Base-by-base conservation (phyloP, 164 flowering plant genomes). In the Pachysandra terminalis region DNA sequence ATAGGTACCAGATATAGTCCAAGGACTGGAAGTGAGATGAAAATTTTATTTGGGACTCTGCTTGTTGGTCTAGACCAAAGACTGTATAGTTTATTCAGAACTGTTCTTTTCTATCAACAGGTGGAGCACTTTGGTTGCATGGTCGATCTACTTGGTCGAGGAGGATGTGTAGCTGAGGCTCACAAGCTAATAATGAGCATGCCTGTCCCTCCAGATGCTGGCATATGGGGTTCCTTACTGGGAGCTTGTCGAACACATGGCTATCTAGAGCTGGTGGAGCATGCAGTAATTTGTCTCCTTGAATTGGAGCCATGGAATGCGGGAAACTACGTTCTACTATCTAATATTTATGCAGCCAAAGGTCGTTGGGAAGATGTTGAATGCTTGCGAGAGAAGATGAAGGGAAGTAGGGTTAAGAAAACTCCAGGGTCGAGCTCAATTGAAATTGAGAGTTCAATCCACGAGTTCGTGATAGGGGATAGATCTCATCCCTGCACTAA, bases 71-170 rank as follows among this genome's bases (percentile, higher is more conserved):
- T n/a, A n/a, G n/a, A n/a, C n/a, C n/a, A n/a, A n/a, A n/a, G n/a
- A n/a, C 24, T 53, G 59, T 25, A 52, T 28, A 15, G n/a, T 64
- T 26, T 21, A 24, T 26, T 52, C 9, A 1, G 19, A 51, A 22
- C 26, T 51, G 16, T 52, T 64, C 19, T 28, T 26, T 64, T 26
- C 23, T 22, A 12, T 59, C 6, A 9, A 71, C 65, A 71, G 74
- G 67, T 73, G 40, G 78, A 75, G 65, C 78, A 80, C 59, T 80
- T 77, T 63, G 81, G 79, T 0, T 79, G 81, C 64, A 69, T 79
- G 79, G 76, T 79, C 15, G 77, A 75, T 73, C 73, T 77, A 28
- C 75, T 77, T 24, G 68, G 76, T 55, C 72, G 80, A 12, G 76
- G 71, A 3, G 77, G 78, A 32, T 62, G 57, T 35, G 51, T 74